phyloP scores from a whole-genome alignment of 345 rosid species.

The Acer negundo region DNA sequence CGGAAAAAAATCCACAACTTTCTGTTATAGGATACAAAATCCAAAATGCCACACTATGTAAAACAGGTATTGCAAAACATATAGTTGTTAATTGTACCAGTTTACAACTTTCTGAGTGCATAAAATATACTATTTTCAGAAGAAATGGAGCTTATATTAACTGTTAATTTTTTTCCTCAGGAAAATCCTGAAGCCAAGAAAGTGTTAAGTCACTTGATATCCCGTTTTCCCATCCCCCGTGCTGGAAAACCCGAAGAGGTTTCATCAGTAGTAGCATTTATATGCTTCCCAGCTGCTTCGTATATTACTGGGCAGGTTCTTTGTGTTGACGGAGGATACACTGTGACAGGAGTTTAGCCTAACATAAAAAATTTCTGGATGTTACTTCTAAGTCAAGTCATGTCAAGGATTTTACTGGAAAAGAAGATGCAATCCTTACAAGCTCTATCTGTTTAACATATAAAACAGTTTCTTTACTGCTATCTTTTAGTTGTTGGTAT shows the following conservation, averaged over 20 bases:
- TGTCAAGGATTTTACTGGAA: background rate
- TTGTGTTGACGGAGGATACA: constrained; percentile 28
- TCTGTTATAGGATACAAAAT: no score
- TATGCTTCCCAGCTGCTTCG: constrained; percentile 53
- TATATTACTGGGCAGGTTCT: constrained; percentile 52
- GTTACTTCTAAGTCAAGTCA: background rate
- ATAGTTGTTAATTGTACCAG: no score
- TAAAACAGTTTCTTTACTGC: background rate
- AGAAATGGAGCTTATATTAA: background rate
- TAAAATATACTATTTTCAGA: no score
- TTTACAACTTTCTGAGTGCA: no score
- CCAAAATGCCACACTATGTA: no score
- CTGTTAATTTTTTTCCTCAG: background rate
- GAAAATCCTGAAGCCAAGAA: background rate
- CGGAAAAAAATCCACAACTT: no score
- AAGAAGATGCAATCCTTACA: background rate
- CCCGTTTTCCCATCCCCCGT: constrained; percentile 32
- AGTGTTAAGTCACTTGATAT: background rate
- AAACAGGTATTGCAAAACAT: no score
- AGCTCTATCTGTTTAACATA: background rate
- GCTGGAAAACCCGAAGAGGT: constrained; percentile 27
- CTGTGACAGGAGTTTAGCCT: background rate
- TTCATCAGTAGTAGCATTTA: constrained; percentile 43
- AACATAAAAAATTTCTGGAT: background rate
- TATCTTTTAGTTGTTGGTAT: background rate